Conservation (phyloP, 2,329 filamentous ascomycete genomes). For the Septoria petroselini region DNA sequence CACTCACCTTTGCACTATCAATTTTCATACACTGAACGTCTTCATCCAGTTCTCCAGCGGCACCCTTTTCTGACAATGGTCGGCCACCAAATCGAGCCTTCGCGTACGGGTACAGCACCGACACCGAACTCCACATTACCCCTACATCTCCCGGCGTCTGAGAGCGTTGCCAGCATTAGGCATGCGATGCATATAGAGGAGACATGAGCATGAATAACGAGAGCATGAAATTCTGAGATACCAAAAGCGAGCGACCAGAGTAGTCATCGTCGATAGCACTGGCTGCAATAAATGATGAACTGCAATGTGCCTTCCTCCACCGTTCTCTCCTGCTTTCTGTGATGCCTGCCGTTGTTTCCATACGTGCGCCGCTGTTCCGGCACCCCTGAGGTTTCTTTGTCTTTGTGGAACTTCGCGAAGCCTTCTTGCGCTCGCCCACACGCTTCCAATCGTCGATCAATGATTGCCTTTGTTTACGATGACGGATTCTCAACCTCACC, state of each 20-base stretch:
- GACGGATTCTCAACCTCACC: neutral
- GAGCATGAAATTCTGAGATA: slow-evolving; percentile 14
- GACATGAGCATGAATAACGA: slow-evolving; percentile 8
- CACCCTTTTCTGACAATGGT: neutral
- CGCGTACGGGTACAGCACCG: slow-evolving; percentile 4
- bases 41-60: too few species aligned
- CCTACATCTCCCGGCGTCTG: slow-evolving; percentile 1
- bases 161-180: neutral
- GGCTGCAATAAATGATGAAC: slow-evolving; percentile 12
- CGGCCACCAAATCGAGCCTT: slow-evolving; percentile 7
- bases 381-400: too few species aligned
- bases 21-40: too few species aligned
- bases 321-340: neutral
- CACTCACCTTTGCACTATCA: neutral
- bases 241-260: slow-evolving; percentile 10
- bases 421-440: neutral
- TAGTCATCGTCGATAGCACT: slow-evolving; percentile 12
- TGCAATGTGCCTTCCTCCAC: neutral
- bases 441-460: neutral
- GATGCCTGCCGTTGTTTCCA: neutral
- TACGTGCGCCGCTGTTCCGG: too few species aligned
- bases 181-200: slow-evolving; percentile 1
- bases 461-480: neutral
- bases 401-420: neutral
- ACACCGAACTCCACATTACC: neutral